These are phyloP conservation scores for Lagerstroemia speciosa DNA, from an alignment of 345 rosid species.

Conservation along the genomic window DNA sequence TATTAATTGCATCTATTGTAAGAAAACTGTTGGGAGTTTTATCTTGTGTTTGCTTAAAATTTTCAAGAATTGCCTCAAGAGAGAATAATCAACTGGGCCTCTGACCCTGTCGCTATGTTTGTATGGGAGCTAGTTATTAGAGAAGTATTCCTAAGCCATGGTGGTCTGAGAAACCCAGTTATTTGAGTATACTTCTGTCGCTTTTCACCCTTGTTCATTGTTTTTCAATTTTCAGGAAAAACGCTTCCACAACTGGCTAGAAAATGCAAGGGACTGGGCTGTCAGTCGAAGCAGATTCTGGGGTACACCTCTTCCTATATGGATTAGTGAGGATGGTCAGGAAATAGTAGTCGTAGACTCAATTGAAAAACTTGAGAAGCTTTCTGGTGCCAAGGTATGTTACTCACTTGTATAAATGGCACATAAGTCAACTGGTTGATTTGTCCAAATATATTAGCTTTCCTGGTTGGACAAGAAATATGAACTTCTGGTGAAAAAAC, in stretches of 20 bases:
- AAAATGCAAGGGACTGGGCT: constrained; percentile 99
- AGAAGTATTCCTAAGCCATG: background rate
- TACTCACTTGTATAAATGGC: background rate
- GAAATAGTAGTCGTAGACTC: constrained; percentile 79
- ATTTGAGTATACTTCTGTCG: background rate
- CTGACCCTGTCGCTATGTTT: background rate
- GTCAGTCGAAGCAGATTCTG: constrained; percentile 94
- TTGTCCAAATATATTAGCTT: background rate
- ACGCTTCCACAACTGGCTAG: constrained; percentile 98
- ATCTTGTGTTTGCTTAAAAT: background rate
- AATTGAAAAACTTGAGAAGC: constrained; percentile 72
- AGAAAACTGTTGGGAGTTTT: background rate
- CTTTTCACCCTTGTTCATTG: background rate
- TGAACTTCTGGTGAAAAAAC: background rate
- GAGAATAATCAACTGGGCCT: background rate
- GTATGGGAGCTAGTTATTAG: background rate
- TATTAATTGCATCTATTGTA: background rate
- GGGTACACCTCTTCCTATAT: constrained; percentile 98
- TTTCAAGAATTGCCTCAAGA: background rate
- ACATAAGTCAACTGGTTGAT: background rate
- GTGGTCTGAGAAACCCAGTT: background rate
- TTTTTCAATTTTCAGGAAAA: constrained; percentile 51
- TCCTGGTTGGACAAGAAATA: background rate
- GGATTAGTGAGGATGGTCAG: constrained; percentile 84
- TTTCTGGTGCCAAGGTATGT: constrained; percentile 81